Percentiles rank a stretch among this genome's conserved stretches.
Conservation (phyloP, 148 eudicot species). For the Camellia sinensis region DNA sequence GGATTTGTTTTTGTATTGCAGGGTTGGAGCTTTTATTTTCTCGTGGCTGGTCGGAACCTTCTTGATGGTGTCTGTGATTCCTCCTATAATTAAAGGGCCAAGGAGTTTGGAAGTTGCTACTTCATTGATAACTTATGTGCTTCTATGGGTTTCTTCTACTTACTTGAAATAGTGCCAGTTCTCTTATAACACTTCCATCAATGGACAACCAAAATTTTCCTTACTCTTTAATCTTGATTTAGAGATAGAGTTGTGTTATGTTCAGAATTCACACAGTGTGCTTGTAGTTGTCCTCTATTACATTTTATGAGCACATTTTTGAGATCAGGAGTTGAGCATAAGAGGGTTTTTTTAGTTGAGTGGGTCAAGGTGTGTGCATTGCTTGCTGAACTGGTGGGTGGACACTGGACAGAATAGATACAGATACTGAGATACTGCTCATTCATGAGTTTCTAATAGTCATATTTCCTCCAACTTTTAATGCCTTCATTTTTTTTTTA, state of each 20-base stretch:
- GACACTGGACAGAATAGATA: neutral
- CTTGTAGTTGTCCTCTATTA: neutral
- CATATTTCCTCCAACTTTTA: neutral
- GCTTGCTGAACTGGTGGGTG: neutral
- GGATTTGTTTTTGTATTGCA: conserved; percentile 34
- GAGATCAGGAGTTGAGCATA: neutral
- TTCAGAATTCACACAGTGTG: neutral
- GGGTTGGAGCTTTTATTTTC: conserved; percentile 81
- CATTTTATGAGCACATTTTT: neutral
- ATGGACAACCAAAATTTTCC: neutral
- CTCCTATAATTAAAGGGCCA: conserved; percentile 83
- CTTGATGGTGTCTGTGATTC: conserved; percentile 91
- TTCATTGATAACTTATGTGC: conserved; percentile 70
- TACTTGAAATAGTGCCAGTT: conserved; percentile 46
- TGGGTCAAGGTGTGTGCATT: neutral
- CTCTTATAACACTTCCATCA: conserved; percentile 12
- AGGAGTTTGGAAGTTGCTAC: conserved; percentile 90
- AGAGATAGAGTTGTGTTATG: neutral
- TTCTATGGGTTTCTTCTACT: conserved; percentile 90
- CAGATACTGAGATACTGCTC: neutral
- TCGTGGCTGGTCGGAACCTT: conserved; percentile 93
- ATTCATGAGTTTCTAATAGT: neutral
- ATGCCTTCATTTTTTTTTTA: no score
- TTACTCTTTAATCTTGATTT: neutral
- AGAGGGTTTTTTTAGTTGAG: neutral